phyloP scores from a whole-genome alignment of 2,329 filamentous ascomycete genomes.

The Pestalotiopsis sp. region DNA sequence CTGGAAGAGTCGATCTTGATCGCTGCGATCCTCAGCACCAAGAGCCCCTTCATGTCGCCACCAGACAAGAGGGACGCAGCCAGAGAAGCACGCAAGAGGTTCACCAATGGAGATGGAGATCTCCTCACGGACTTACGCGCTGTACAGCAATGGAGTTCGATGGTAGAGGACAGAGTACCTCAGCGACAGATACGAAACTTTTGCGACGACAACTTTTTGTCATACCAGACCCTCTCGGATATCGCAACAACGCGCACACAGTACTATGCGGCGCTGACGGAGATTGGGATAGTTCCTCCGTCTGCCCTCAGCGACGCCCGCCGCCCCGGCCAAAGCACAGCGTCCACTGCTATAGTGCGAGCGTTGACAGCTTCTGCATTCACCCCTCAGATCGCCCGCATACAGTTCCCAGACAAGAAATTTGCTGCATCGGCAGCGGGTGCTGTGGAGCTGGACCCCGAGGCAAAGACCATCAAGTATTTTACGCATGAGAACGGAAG shows the following conservation, averaged over 20 bases:
- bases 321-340: slow-evolving; percentile 6
- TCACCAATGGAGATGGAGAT: slow-evolving; percentile 80
- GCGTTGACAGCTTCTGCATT: slow-evolving; percentile 75
- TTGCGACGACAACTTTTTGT: slow-evolving; percentile 86
- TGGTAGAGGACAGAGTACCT: slow-evolving; percentile 58
- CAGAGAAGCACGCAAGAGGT: slow-evolving; percentile 73
- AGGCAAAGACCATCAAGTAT: slow-evolving; percentile 90
- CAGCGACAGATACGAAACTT: slow-evolving; percentile 70
- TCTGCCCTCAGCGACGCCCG: neutral
- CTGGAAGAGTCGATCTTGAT: slow-evolving; percentile 87
- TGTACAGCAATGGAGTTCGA: slow-evolving; percentile 79
- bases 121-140: slow-evolving; percentile 84
- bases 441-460: slow-evolving; percentile 89
- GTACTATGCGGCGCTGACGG: slow-evolving; percentile 82
- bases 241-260: slow-evolving; percentile 85
- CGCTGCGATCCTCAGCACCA: slow-evolving; percentile 87
- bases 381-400: slow-evolving; percentile 85
- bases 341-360: slow-evolving; percentile 57
- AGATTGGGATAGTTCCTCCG: slow-evolving; percentile 74
- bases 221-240: slow-evolving; percentile 80
- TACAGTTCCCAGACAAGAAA: slow-evolving; percentile 94
- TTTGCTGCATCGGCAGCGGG: slow-evolving; percentile 86
- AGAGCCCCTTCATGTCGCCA: slow-evolving; percentile 84
- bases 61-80: slow-evolving; percentile 81
- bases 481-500: slow-evolving; percentile 83